phyloP scores from a whole-genome alignment of 2,329 filamentous ascomycete species.

The Fusarium azukiicola region DNA sequence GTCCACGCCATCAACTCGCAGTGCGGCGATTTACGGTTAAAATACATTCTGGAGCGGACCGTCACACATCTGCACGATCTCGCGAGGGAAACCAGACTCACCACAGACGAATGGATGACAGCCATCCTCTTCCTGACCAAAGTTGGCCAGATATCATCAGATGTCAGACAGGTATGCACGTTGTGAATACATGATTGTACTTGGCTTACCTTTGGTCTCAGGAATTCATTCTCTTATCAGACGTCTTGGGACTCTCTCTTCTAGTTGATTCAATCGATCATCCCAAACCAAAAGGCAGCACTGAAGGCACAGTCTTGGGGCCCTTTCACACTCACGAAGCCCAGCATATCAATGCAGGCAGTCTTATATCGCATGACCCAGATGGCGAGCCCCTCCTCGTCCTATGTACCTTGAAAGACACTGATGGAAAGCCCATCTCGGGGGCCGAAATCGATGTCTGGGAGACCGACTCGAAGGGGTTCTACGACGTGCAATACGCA shows the following conservation, averaged over 20 bases:
- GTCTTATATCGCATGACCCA: slow-evolving; percentile 80
- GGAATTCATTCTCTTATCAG: slow-evolving; percentile 88
- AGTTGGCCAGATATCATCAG: slow-evolving; percentile 84
- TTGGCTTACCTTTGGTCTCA: no score
- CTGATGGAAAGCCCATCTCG: slow-evolving; percentile 77
- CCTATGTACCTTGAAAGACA: slow-evolving; percentile 83
- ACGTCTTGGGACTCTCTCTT: slow-evolving; percentile 87
- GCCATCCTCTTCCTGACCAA: slow-evolving; percentile 84
- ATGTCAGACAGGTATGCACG: slow-evolving; percentile 78
- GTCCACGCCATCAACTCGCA: slow-evolving; percentile 85
- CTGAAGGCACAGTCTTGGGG: slow-evolving; percentile 89
- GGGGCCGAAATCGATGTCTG: slow-evolving; percentile 87
- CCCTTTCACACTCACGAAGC: slow-evolving; percentile 91
- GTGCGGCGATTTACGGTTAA: slow-evolving; percentile 79
- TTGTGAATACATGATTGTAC: no score
- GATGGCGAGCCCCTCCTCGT: slow-evolving; percentile 84
- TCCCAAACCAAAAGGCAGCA: slow-evolving; percentile 81
- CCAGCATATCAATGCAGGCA: slow-evolving; percentile 72
- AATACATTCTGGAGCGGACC: slow-evolving; percentile 59
- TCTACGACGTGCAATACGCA: slow-evolving; percentile 88
- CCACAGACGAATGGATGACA: slow-evolving; percentile 86
- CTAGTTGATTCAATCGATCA: slow-evolving; percentile 69
- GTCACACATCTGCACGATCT: slow-evolving; percentile 89
- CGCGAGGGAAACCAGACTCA: slow-evolving; percentile 86
- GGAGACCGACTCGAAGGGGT: slow-evolving; percentile 88